Conservation (phyloP, 306 rosid genomes). For the Macrotyloma uniflorum region DNA sequence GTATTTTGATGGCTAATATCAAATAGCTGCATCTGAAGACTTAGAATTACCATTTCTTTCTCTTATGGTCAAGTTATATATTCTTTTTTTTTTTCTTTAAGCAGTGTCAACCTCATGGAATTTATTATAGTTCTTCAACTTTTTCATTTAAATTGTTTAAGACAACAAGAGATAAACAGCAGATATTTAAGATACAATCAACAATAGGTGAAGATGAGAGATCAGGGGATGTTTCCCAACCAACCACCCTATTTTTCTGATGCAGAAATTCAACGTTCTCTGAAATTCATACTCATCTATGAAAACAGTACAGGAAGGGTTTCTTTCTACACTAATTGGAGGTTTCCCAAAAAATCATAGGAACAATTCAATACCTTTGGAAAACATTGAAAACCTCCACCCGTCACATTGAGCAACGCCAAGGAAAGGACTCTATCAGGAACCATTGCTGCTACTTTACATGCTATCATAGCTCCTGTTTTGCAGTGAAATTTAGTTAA, state of each 20-base stretch:
- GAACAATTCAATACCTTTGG: conserved; percentile 77
- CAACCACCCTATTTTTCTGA: not conserved
- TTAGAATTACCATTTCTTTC: not conserved
- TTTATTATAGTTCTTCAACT: not conserved
- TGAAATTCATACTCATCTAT: not conserved
- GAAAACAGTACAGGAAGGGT: not conserved
- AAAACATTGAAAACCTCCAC: conserved; percentile 89
- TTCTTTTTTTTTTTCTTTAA: not conserved
- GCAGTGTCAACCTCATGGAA: not conserved
- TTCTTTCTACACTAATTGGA: not conserved
- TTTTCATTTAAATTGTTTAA: not conserved
- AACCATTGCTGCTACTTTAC: conserved; percentile 87
- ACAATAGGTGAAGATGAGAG: not conserved
- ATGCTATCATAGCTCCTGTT: conserved; percentile 93
- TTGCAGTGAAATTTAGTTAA: not conserved
- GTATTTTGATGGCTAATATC: not conserved
- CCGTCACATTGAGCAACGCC: conserved; percentile 91
- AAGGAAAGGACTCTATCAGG: conserved; percentile 81
- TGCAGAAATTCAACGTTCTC: not conserved
- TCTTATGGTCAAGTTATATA: not conserved
- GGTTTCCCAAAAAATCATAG: not conserved
- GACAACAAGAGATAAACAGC: not conserved
- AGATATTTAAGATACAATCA: conserved; percentile 8
- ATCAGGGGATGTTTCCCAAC: conserved; percentile 13
- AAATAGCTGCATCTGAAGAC: conserved; percentile 5